A percentile compares a stretch with the other conserved stretches of the same genome.
Evolutionary conservation across 202 grass and related monocot species (phyloP).

Genomic region (Zizania palustris): DNA sequence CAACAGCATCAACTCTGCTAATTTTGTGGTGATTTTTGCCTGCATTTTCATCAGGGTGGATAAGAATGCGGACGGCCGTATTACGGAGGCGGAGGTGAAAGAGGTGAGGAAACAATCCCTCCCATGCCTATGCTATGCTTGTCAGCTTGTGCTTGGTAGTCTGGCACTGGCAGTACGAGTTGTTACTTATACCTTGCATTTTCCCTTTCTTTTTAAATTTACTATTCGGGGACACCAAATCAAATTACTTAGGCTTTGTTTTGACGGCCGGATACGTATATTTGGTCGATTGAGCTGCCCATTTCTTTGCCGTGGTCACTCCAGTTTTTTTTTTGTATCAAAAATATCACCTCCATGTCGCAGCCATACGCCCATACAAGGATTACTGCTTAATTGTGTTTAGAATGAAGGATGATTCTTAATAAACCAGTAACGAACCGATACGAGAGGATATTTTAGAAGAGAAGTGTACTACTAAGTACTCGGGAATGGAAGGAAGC

Average conservation of each 20-base stretch:
- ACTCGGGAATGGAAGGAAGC: constrained; percentile 2
- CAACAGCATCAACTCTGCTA: background rate
- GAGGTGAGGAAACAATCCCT: constrained; percentile 59
- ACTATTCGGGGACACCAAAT: too few relatives aligned
- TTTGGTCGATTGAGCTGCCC: constrained; percentile 31
- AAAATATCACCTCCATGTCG: constrained; percentile 6
- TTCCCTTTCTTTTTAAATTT: too few relatives aligned
- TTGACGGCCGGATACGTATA: constrained; percentile 26
- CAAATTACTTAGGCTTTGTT: constrained; percentile 9
- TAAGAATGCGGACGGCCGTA: constrained; percentile 90
- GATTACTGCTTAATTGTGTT: constrained; percentile 23
- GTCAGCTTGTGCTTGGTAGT: constrained; percentile 22
- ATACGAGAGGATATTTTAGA: constrained; percentile 12
- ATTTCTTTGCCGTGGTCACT: background rate
- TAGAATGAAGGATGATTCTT: constrained; percentile 7
- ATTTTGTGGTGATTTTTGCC: background rate
- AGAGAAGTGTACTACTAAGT: background rate
- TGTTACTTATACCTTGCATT: too few relatives aligned
- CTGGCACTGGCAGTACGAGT: background rate
- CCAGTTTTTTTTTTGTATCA: constrained; percentile 9
- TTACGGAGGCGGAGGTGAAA: constrained; percentile 93
- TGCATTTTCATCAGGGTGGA: constrained; percentile 70
- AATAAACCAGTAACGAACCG: constrained; percentile 27
- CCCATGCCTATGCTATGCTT: background rate
- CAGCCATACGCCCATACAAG: background rate